These are phyloP conservation scores for Myriosclerotinia duriaeana DNA, from an alignment of 2,329 filamentous ascomycete species.

Conservation along the genomic window DNA sequence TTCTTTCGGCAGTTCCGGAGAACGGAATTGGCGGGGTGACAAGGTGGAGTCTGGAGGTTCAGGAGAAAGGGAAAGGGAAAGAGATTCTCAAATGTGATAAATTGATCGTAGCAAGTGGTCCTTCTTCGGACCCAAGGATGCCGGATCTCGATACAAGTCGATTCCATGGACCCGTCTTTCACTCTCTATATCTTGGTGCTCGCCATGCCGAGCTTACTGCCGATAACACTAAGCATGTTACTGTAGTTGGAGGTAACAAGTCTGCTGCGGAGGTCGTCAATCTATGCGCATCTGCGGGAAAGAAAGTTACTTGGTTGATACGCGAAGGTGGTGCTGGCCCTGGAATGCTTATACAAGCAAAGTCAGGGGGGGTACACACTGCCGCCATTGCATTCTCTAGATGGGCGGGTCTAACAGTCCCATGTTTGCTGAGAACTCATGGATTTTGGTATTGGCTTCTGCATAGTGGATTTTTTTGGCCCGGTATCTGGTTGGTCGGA, in stretches of 20 bases:
- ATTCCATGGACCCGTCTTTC: conserved; percentile 25
- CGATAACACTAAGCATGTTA: conserved; percentile 24
- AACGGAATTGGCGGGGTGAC: neutral
- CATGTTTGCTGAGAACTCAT: conserved; percentile 18
- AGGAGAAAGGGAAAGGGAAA: conserved; percentile 7
- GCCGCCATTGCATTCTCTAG: conserved; percentile 22
- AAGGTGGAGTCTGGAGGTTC: conserved; percentile 23
- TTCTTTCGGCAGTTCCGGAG: conserved; percentile 14
- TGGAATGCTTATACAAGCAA: conserved; percentile 22
- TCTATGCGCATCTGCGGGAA: conserved; percentile 24
- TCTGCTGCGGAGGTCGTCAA: conserved; percentile 27
- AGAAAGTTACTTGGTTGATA: conserved; percentile 31
- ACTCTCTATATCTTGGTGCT: conserved; percentile 25
- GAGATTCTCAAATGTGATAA: conserved; percentile 8
- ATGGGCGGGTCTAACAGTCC: conserved; percentile 15
- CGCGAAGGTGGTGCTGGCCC: conserved; percentile 27
- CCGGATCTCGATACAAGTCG: conserved; percentile 23
- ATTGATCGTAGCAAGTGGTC: conserved; percentile 29
- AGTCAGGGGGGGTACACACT: conserved; percentile 19
- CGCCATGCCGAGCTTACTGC: conserved; percentile 20
- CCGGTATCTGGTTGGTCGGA: conserved; percentile 18
- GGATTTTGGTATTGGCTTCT: conserved; percentile 28
- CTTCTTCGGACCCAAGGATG: conserved; percentile 24
- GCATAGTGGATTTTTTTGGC: conserved; percentile 25
- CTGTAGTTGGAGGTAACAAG: conserved; percentile 30